Evolutionary conservation across 176 grass and related monocot genomes (phyloP), one percentile per base, ranked within the genome.

Genomic region (Elaeis guineensis): DNA sequence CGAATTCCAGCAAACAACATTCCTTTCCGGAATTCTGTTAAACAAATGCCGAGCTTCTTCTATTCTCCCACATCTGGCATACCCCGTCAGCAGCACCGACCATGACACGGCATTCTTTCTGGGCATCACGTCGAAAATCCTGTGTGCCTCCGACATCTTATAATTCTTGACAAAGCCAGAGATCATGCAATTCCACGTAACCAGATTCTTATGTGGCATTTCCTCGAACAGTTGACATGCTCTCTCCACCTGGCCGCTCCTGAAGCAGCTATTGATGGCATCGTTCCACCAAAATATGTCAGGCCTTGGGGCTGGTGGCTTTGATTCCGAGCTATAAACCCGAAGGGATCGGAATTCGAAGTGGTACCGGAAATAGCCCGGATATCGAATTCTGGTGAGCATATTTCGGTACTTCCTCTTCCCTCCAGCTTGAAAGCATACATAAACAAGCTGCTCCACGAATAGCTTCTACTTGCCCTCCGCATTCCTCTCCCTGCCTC

Each of bases 111-210:
- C 52, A 54, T 86, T 85, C 75, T 70, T 85, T 11, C 16, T 25
- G 11, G 79, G 87, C 82, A 90, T 90, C 51, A 6, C 18, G 65
- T 90, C 69, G 61, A 90, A 85, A 66, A 58, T 49, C 72, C 50
- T 56, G 35, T 50, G 79, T 0, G 82, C 87, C 0, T 86, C 82
- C 0, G 64, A n/a, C 6, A 85, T 76, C 82, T 71, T 79, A 63
- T 68, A 39, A 21, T 82, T 82, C 55, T 22, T 57, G 22, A 74
- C 44, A 39, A 85, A 44, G 14, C 87, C 76, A 2, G 82, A 79
- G 55, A 89, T 20, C 79, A 79, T 85, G 69, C 79, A 68, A 61
- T 79, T 86, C 82, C 82, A 86, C 0, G 79, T 77, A 72, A 86
- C 74, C 16, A 72, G 69, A 66, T 89, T 81, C 66, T 70, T 59